Evolutionary conservation across 176 grass and related monocot genomes (phyloP).

Genomic region (Aegilops sharonensis): DNA sequence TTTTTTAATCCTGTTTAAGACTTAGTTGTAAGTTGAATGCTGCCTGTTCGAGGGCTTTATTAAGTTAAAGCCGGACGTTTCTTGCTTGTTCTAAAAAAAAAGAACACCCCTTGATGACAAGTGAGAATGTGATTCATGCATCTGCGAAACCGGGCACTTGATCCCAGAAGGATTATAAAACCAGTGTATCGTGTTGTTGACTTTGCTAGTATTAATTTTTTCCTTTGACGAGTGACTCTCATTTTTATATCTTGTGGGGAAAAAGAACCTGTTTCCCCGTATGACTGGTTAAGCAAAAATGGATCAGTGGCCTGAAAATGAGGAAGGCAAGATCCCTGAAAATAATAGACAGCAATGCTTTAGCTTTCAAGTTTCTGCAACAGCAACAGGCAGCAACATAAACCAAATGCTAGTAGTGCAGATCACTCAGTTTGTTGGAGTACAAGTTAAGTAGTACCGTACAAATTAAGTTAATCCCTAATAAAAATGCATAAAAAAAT

Average conservation of each 20-base stretch:
- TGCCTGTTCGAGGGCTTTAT: too few species aligned
- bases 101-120: background rate
- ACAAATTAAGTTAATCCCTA: background rate
- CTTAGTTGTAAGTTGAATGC: too few species aligned
- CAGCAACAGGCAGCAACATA: background rate
- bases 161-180: conserved; percentile 40
- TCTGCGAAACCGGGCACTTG: background rate
- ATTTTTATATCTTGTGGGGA: background rate
- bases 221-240: background rate
- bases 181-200: conserved; percentile 25
- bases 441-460: too few species aligned
- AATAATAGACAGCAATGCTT: conserved; percentile 10
- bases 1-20: too few species aligned
- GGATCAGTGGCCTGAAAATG: conserved; percentile 9
- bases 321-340: conserved; percentile 28
- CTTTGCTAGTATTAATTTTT: background rate
- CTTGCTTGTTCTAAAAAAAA: too few species aligned
- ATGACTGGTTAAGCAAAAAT: background rate
- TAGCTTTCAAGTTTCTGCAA: conserved; percentile 21
- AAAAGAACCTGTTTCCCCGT: background rate
- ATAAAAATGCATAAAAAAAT: background rate
- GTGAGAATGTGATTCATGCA: background rate
- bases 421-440: background rate
- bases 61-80: too few species aligned
- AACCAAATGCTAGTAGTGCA: background rate